Conservation (phyloP, 352 stramenopile genomes). For the Pythium rhizo-oryzae region DNA sequence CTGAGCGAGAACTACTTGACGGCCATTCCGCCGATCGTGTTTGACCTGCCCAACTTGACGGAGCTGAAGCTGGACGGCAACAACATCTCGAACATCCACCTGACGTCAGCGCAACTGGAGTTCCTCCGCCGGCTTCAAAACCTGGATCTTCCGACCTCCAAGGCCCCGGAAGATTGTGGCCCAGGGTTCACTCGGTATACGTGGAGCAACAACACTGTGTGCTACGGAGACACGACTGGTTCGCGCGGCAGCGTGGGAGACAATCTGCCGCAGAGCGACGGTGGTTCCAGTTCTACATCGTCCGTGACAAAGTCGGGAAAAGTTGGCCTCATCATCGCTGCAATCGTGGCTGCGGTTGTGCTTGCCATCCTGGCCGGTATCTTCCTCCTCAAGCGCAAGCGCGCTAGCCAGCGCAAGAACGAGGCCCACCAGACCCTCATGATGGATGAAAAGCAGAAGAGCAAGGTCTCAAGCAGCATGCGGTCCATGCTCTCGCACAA, state of each 20-base stretch:
- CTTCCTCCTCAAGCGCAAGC: conserved; percentile 58
- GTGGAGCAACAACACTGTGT: conserved; percentile 53
- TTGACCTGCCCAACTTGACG: conserved; percentile 59
- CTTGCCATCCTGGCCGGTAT: conserved; percentile 49
- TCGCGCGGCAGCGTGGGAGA: conserved; percentile 26
- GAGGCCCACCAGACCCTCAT: conserved; percentile 21
- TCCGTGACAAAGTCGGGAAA: conserved; percentile 33
- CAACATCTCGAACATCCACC: conserved; percentile 50
- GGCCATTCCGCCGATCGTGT: conserved; percentile 68
- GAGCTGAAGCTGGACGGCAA: conserved; percentile 59
- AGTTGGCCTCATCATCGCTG: conserved; percentile 44
- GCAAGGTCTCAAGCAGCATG: conserved; percentile 39
- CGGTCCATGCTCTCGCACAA: conserved; percentile 41
- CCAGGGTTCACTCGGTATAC: conserved; percentile 48
- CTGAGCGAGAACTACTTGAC: conserved; percentile 65
- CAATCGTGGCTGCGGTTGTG: conserved; percentile 45
- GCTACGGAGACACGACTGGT: conserved; percentile 22
- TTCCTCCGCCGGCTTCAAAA: conserved; percentile 54
- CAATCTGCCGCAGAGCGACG: conserved; percentile 36
- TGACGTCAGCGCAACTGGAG: conserved; percentile 53
- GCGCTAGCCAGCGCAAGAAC: conserved; percentile 52
- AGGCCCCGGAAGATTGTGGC: conserved; percentile 42
- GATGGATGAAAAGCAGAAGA: conserved; percentile 32
- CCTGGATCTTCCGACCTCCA: conserved; percentile 47
- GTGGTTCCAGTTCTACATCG: conserved; percentile 37